Percentiles rank a stretch among this genome's conserved stretches.
phyloP scores from a whole-genome alignment of 306 rosid genomes.

The Ammopiptanthus mongolicus region DNA sequence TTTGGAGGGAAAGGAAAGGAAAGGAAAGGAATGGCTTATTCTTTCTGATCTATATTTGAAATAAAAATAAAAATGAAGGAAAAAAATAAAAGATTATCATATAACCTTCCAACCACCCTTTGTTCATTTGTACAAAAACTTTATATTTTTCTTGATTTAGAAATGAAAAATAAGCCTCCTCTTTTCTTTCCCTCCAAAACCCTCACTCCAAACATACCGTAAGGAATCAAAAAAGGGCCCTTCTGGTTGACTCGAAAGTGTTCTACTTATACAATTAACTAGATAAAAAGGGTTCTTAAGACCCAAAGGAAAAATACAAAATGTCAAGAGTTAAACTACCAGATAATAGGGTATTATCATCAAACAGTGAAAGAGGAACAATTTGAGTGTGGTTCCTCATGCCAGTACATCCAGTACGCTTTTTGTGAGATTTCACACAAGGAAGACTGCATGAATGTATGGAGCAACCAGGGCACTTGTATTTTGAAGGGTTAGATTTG shows the following conservation, averaged over 20 bases:
- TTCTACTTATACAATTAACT: not conserved
- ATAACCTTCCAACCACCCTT: no score
- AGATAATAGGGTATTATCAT: conserved; percentile 60
- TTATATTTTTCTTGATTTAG: no score
- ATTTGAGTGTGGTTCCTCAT: conserved; percentile 60
- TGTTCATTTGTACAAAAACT: no score
- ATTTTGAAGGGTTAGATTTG: conserved; percentile 57
- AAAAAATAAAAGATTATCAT: no score
- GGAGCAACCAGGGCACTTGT: conserved; percentile 87
- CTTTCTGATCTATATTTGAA: no score
- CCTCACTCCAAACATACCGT: no score
- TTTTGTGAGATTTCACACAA: conserved; percentile 85
- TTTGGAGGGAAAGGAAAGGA: no score
- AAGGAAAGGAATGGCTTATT: no score
- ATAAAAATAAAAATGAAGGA: no score
- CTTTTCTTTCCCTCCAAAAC: no score
- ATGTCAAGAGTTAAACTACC: conserved; percentile 36
- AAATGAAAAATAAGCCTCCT: no score
- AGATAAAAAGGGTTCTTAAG: not conserved
- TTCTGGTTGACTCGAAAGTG: not conserved
- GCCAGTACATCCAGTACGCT: conserved; percentile 65
- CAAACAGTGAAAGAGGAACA: conserved; percentile 72
- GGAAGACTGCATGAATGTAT: conserved; percentile 69
- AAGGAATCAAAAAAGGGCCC: not conserved
- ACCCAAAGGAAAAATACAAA: not conserved